These are phyloP conservation scores for Acacia crassicarpa DNA, from an alignment of 306 rosid genomes.

Conservation along the genomic window DNA sequence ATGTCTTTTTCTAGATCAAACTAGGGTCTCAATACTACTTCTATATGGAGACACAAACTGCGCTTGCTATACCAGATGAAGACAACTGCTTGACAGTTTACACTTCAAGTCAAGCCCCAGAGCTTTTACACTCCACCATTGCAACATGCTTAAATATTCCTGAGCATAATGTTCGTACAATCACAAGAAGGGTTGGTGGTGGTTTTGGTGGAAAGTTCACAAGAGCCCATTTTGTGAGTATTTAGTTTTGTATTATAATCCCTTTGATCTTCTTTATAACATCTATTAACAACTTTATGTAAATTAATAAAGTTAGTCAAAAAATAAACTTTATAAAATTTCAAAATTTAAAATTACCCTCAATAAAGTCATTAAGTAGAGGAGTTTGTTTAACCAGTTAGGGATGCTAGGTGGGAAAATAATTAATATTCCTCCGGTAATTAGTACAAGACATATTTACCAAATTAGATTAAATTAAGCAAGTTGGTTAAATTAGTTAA, in stretches of 20 bases:
- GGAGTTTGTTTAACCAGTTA: too few relatives aligned
- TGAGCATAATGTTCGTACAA: slow-evolving; percentile 75
- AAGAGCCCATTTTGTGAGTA: slow-evolving; percentile 66
- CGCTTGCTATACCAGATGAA: slow-evolving; percentile 96
- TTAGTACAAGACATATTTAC: too few relatives aligned
- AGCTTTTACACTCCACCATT: slow-evolving; percentile 41
- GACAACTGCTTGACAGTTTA: slow-evolving; percentile 83
- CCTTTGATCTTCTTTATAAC: too few relatives aligned
- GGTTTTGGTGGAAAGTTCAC: slow-evolving; percentile 89
- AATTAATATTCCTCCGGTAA: too few relatives aligned
- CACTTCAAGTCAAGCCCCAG: slow-evolving; percentile 70
- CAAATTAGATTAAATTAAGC: too few relatives aligned
- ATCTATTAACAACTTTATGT: too few relatives aligned
- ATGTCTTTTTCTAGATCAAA: slow-evolving; percentile 45
- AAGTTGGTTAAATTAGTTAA: too few relatives aligned
- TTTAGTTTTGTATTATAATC: neutral
- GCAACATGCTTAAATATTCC: slow-evolving; percentile 84
- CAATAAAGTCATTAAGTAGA: too few relatives aligned
- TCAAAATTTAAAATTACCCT: too few relatives aligned
- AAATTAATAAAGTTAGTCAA: too few relatives aligned
- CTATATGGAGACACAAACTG: slow-evolving; percentile 90
- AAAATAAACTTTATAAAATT: too few relatives aligned
- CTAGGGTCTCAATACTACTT: slow-evolving; percentile 91
- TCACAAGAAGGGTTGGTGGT: slow-evolving; percentile 92
- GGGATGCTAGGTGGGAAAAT: too few relatives aligned